Evolutionary conservation across 345 rosid species (phyloP), one percentile per base, ranked within the genome.

Genomic region (Orychophragmus violaceus): DNA sequence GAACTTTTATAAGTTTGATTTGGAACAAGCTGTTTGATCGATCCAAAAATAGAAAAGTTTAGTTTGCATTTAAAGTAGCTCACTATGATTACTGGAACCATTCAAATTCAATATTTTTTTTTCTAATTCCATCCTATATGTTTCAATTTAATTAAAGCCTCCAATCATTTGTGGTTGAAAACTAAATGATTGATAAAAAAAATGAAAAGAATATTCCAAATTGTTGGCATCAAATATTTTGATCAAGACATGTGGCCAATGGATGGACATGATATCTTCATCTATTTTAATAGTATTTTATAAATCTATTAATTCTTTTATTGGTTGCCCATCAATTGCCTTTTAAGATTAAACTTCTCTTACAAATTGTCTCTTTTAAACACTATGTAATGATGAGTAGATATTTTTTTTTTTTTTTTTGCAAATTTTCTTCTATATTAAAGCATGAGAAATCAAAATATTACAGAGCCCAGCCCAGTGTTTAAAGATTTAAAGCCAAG

Each of bases 201-300:
- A 37, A n/a, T 52, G 25, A 52, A 60, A 41, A 21, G 55, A 61
- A 70, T 51, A 61, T 61, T 61, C 74, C 36, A 61, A 61, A 41
- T 13, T 22, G 14, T 29, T n/a, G 36, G 62, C 6, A 61, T 70
- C 62, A 14, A 61, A 49, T 25, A 49, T 49, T 69, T 30, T 12
- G 66, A 69, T 59, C 36, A 68, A 67, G 50, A 58, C 49, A 57
- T 58, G 74, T 24, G 74, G 54, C 74, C 74, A 69, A 69, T 51
- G 61, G 14, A 21, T 0, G 42, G 42, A 50, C 74, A 60, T 51
- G 61, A 39, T 19, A 52, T 36, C 41, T 11, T 59, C 52, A 59
- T 50, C 53, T 25, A 16, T 60, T 49, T 32, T 32, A 45, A 58
- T 45, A n/a, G n/a, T n/a, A n/a, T n/a, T n/a, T n/a, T n/a, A 1